A percentile compares a stretch with the other conserved stretches of the same genome.
Evolutionary conservation across 2,329 filamentous ascomycete genomes (phyloP).

Genomic region (Aspergillus sp.): DNA sequence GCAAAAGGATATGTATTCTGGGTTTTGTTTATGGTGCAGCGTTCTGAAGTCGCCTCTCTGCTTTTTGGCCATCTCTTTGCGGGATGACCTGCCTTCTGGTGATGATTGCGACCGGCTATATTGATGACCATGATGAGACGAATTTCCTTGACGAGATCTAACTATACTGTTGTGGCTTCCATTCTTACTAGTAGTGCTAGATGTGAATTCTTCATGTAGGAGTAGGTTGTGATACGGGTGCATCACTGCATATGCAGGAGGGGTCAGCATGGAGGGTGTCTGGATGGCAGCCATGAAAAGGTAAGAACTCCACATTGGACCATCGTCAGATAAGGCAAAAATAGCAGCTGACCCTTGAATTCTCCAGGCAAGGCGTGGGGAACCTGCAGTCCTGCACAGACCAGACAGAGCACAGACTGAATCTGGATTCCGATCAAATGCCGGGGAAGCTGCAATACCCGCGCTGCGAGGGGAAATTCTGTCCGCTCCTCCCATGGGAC

Average conservation of each 20-base stretch:
- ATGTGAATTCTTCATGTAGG: not conserved
- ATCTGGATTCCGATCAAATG: conserved; percentile 16
- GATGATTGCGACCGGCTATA: conserved; percentile 29
- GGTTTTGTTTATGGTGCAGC: conserved; percentile 22
- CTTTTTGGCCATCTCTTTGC: conserved; percentile 21
- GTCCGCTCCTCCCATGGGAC: conserved; percentile 17
- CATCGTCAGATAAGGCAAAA: not conserved
- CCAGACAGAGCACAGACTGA: conserved; percentile 5
- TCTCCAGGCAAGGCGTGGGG: not conserved
- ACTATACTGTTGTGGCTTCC: conserved; percentile 26
- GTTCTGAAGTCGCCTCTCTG: conserved; percentile 19
- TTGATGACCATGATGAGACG: conserved; percentile 44
- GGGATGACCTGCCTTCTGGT: conserved; percentile 25
- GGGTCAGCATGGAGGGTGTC: no score
- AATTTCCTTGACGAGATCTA: conserved; percentile 35
- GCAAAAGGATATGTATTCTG: conserved; percentile 21
- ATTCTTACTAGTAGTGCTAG: not conserved
- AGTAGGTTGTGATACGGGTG: not conserved
- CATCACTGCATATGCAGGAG: not conserved
- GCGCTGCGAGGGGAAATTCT: conserved; percentile 24
- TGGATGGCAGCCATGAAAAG: no score
- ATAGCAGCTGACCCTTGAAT: not conserved
- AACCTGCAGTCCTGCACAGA: not conserved
- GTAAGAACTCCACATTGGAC: conserved; percentile 8
- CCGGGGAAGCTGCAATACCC: conserved; percentile 6